Evolutionary conservation across 345 rosid species (phyloP).

Genomic region (Jatropha curcas): DNA sequence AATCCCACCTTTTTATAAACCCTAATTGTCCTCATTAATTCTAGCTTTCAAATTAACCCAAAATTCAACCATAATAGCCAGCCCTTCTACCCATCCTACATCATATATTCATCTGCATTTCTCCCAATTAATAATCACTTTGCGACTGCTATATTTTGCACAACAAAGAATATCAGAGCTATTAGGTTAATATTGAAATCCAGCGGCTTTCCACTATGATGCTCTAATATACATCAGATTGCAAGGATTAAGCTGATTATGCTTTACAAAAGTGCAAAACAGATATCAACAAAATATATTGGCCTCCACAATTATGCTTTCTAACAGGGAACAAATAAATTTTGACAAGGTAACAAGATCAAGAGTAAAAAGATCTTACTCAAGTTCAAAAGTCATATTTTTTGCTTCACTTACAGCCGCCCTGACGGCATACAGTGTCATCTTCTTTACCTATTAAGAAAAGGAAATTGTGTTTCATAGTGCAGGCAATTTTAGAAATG

Average conservation of each 20-base stretch:
- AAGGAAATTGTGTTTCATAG: background rate
- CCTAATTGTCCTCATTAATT: no score
- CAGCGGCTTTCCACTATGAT: background rate
- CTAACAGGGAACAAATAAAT: constrained; percentile 1
- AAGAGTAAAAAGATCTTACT: constrained; percentile 28
- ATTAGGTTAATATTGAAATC: background rate
- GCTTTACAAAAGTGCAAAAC: background rate
- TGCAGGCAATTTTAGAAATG: background rate
- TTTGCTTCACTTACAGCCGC: constrained; percentile 40
- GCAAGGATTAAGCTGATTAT: background rate
- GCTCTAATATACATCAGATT: constrained; percentile 1
- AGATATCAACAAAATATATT: constrained; percentile 8
- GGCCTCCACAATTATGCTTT: background rate
- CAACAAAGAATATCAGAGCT: background rate
- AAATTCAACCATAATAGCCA: background rate
- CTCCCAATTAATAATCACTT: background rate
- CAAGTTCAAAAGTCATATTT: constrained; percentile 23
- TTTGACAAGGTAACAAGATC: background rate
- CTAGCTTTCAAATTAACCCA: no score
- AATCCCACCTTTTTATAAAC: no score
- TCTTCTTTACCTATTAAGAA: constrained; percentile 47
- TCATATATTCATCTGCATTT: background rate
- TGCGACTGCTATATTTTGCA: background rate
- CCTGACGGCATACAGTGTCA: constrained; percentile 46
- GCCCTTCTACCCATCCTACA: background rate